Percentiles rank a stretch among this genome's conserved stretches.
These are phyloP conservation scores for Ogataea degrootiae DNA, from an alignment of 805 yeast genomes.

Conservation along the genomic window DNA sequence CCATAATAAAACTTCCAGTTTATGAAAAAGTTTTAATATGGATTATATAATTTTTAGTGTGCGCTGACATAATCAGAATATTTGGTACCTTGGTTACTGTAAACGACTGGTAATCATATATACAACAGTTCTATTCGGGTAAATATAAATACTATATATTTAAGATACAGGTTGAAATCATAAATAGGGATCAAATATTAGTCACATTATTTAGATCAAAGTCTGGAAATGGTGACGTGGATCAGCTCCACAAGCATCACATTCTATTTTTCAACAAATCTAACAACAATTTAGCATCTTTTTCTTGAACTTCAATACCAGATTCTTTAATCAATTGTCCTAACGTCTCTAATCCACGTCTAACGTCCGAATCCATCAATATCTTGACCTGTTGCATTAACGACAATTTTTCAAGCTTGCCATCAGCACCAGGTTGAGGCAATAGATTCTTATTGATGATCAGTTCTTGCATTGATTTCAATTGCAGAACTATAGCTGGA, in stretches of 20 bases:
- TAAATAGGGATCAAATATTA: too few species aligned
- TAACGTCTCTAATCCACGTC: slow-evolving; percentile 18
- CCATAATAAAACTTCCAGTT: too few species aligned
- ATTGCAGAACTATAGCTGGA: slow-evolving; percentile 31
- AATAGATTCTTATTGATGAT: slow-evolving; percentile 19
- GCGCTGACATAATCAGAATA: background rate
- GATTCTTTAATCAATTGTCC: slow-evolving; percentile 18
- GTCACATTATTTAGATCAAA: too few species aligned
- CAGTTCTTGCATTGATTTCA: slow-evolving; percentile 29
- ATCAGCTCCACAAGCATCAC: background rate
- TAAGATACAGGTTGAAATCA: too few species aligned
- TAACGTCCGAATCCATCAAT: slow-evolving; percentile 25
- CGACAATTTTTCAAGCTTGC: slow-evolving; percentile 9
- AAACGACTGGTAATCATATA: too few species aligned
- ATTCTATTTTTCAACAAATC: slow-evolving; percentile 18
- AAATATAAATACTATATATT: too few species aligned
- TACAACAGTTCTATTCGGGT: too few species aligned
- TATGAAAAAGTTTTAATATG: too few species aligned
- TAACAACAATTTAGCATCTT: slow-evolving; percentile 24
- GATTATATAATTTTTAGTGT: too few species aligned
- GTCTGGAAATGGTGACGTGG: too few species aligned
- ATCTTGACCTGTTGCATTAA: slow-evolving; percentile 25
- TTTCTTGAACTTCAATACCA: slow-evolving; percentile 20
- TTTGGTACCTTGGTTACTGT: too few species aligned
- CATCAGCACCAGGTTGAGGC: slow-evolving; percentile 8